A percentile compares a stretch with the other conserved stretches of the same genome.
phyloP scores from a whole-genome alignment of 192 early-diverging fungal genomes.

The Geranomyces michiganensis region DNA sequence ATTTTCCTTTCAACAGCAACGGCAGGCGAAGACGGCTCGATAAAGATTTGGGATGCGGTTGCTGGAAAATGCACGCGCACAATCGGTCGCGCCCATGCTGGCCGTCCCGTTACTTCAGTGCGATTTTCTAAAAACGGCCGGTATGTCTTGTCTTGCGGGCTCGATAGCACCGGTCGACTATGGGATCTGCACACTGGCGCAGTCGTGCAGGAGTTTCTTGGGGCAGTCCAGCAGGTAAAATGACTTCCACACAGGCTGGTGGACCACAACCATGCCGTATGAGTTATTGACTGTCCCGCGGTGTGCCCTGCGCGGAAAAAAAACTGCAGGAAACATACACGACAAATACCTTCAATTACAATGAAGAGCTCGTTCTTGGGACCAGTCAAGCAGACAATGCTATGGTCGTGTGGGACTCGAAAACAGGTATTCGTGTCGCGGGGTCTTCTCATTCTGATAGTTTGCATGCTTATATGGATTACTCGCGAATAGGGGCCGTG shows the following conservation, averaged over 20 bases:
- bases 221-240: conserved; percentile 58
- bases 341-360: conserved; percentile 35
- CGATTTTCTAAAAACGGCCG: conserved; percentile 74
- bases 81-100: conserved; percentile 77
- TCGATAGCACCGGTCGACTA: conserved; percentile 71
- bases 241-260: too few relatives aligned
- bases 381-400: conserved; percentile 24
- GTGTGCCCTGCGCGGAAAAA: too few relatives aligned
- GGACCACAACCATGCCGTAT: too few relatives aligned
- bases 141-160: conserved; percentile 78
- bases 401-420: conserved; percentile 41
- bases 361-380: conserved; percentile 41
- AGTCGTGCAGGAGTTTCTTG: conserved; percentile 71
- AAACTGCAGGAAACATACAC: conserved; percentile 22
- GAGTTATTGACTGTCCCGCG: too few relatives aligned
- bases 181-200: conserved; percentile 84
- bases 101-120: conserved; percentile 71
- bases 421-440: conserved; percentile 29
- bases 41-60: conserved; percentile 86
- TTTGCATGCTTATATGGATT: neutral
- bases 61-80: conserved; percentile 74
- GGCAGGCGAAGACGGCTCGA: conserved; percentile 80
- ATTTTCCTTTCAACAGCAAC: conserved; percentile 43
- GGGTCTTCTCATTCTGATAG: neutral
- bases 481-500: neutral